Evolutionary conservation across 805 yeast genomes (phyloP), one percentile per base, ranked within the genome.

Genomic region (Hanseniaspora osmophila): DNA sequence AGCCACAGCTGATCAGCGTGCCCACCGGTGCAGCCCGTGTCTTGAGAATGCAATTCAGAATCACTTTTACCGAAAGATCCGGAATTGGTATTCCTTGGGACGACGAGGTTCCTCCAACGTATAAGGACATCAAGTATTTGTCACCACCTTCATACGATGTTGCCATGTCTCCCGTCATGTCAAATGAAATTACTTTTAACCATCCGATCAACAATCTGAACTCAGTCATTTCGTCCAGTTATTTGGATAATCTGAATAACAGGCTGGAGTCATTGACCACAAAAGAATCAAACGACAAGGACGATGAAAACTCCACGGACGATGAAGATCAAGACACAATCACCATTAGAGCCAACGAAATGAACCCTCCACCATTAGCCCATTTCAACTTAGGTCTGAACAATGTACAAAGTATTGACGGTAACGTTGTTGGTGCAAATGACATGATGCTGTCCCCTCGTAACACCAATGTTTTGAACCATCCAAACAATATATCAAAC

Each of bases 21-120:
- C 88, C 94, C 2, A 92, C 97, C 0, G 98, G 98, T 13, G 84
- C 94, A 3, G 98, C 98, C 0, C 69, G 98, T 42, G 94, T 92
- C 1, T 67, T 92, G 49, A 68, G 97, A 51, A 92, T 92, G 96
- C 96, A 88, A 61, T 90, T 92, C 65, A 80, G 82, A 52, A 55
- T 90, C n/a, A 68, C 69, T 2, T 64, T 92, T 18, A 83, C 95
- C 2, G 97, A 88, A 59, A 70, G 97, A 48, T 81, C 95, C 0
- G 99, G 99, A 0, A 69, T 92, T 38, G 98, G 98, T 4, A 85
- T 92, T 30, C 83, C 96, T 0, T 92, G 98, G 97, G 96, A 90
- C 62, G 96, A 90, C 58, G 98, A 92, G 62, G 97, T 94, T 15
- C 99, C 99, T 2, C 99, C 99, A 1, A 83, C 87, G 17, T 92